A percentile compares a stretch with the other conserved stretches of the same genome.
phyloP scores from a whole-genome alignment of 805 yeast species.

The Hanseniaspora mollemarum region DNA sequence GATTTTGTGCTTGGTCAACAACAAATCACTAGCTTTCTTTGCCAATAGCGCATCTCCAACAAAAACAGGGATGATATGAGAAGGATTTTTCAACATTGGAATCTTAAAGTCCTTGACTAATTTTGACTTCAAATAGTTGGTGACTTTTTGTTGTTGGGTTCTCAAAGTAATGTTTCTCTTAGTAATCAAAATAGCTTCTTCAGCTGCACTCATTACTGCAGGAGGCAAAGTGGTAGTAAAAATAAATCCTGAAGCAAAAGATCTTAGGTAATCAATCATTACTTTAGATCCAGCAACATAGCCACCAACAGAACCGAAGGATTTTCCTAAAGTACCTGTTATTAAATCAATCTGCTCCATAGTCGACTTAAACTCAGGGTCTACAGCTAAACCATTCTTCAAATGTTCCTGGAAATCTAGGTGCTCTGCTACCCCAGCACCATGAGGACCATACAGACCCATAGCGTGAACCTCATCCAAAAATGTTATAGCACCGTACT shows the following conservation, averaged over 20 bases:
- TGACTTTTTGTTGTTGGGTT: slow-evolving; percentile 71
- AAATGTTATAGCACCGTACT: slow-evolving; percentile 93
- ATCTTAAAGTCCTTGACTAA: slow-evolving; percentile 55
- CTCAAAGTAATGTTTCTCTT: slow-evolving; percentile 68
- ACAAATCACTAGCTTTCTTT: slow-evolving; percentile 77
- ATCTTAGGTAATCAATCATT: slow-evolving; percentile 89
- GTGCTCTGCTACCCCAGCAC: slow-evolving; percentile 99
- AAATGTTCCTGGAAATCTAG: slow-evolving; percentile 77
- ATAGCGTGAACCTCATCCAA: slow-evolving; percentile 98
- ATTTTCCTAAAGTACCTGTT: slow-evolving; percentile 95
- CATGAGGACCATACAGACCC: slow-evolving; percentile 98
- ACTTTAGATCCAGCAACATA: slow-evolving; percentile 80
- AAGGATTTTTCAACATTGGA: slow-evolving; percentile 95
- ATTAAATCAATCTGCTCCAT: slow-evolving; percentile 89
- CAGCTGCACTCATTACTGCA: slow-evolving; percentile 91
- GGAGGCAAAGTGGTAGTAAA: slow-evolving; percentile 97
- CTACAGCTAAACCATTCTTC: slow-evolving; percentile 41
- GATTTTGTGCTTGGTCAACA: slow-evolving; percentile 71
- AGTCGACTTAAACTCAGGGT: slow-evolving; percentile 39
- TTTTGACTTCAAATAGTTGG: slow-evolving; percentile 69
- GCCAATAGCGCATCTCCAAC: slow-evolving; percentile 92
- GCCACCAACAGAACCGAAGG: slow-evolving; percentile 96
- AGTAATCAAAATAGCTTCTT: slow-evolving; percentile 76
- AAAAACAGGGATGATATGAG: slow-evolving; percentile 90
- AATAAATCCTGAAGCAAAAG: slow-evolving; percentile 93